A percentile compares a stretch with the other conserved stretches of the same genome.
phyloP scores from a whole-genome alignment of 1,284 basidiomycete genomes.

The Ganoderma meredithae region DNA sequence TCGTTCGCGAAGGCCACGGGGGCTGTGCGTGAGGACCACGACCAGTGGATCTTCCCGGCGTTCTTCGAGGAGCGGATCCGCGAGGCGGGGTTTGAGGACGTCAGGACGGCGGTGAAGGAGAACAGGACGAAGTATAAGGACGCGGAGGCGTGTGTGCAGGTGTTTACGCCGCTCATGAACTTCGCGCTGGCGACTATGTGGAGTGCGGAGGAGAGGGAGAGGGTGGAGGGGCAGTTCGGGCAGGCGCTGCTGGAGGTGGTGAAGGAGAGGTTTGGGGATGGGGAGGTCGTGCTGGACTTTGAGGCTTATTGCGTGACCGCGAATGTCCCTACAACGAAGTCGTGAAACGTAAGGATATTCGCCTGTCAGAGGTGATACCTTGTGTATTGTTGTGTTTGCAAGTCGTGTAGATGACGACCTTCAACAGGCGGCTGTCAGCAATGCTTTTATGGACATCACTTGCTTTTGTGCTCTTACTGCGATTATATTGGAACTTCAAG shows the following conservation, averaged over 20 bases:
- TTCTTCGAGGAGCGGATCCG: slow-evolving; percentile 10
- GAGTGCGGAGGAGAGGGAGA: neutral
- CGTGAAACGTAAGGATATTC: neutral
- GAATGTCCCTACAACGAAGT: neutral
- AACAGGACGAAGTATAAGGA: slow-evolving; percentile 6
- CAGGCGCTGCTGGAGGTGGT: neutral
- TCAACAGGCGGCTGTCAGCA: too few species aligned
- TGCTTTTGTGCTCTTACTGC: too few species aligned
- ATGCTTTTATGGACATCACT: too few species aligned
- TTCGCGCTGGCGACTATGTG: neutral
- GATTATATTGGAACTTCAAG: too few species aligned
- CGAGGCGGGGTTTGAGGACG: slow-evolving; percentile 8
- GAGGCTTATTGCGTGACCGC: slow-evolving; percentile 13
- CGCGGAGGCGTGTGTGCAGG: slow-evolving; percentile 13
- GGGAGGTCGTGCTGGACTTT: slow-evolving; percentile 8
- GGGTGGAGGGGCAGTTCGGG: neutral
- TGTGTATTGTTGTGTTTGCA: too few species aligned
- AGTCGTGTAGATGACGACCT: too few species aligned
- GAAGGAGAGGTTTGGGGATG: slow-evolving; percentile 7
- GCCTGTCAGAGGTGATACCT: too few species aligned
- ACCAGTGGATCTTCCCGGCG: neutral
- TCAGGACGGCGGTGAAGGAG: neutral
- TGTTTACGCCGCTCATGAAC: neutral
- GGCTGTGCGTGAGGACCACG: neutral
- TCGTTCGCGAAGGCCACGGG: neutral